Base-by-base conservation (phyloP, 2,329 filamentous ascomycete genomes). In the Thielaviopsis cerberus region DNA sequence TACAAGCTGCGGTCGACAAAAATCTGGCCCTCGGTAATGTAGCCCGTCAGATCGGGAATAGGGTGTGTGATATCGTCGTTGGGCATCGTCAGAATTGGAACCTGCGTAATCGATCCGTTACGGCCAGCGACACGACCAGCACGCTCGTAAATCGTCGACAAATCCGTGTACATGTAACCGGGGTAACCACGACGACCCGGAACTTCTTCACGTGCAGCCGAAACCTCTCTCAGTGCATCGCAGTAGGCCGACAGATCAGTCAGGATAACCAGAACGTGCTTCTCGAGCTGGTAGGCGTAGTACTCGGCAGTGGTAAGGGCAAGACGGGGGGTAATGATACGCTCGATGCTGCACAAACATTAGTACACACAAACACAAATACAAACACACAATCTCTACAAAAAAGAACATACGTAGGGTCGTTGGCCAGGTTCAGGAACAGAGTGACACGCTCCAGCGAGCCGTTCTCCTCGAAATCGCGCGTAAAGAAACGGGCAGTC, bases 91-190 rank as follows among this genome's bases (percentile, higher is more conserved):
- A 98, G 73, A 70, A 98, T 98, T 61, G 92, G 92, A 67, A 98
- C 96, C 75, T 98, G 92, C 22, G 94, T 98, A 67, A 98, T 98
- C 66, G 92, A 98, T 61, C 94, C 92, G 68, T 97, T 96, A 66
- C 94, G 87, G 66, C 94, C 94, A 68, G 88, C 78, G 55, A 98
- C 92, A 86, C 92, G 92, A 68, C 92, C 92, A 65, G 92, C 92
- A 76, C 92, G 90, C 75, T 98, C 92, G 78, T 98, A 98, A 67
- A 98, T 96, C 69, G 92, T 98, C 61, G 92, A 96, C 83, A 98
- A 86, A 82, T 98, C 94, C 65, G 92, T 98, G 79, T 98, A 98
- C 92, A 98, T 98, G 80, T 98, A 98, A 87, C 92, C 92, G 57
- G 92, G 92, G 77, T 92, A 98, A 80, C 92, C 92, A 83, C 92